Conservation (phyloP, 1,139 yeast genomes). For the Suhomyces anneliseae region DNA sequence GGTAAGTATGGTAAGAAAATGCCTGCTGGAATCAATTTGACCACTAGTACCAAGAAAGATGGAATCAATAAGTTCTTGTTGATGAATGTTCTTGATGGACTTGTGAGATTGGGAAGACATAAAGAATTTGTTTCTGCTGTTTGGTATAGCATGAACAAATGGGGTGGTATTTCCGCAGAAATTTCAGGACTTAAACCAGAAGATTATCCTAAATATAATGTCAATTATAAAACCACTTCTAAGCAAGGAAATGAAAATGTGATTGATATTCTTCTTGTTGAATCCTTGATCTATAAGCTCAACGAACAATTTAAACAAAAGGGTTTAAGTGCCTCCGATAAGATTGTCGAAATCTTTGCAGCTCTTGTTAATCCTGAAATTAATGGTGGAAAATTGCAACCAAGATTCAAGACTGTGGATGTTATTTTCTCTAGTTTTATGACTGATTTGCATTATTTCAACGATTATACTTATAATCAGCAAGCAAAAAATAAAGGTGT, state of each 20-base stretch:
- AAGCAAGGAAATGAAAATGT: constrained; percentile 13
- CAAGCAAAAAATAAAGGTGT: constrained; percentile 13
- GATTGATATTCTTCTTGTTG: constrained; percentile 29
- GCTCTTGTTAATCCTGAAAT: constrained; percentile 21
- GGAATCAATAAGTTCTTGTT: constrained; percentile 35
- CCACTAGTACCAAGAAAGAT: constrained; percentile 8
- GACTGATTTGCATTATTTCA: constrained; percentile 37
- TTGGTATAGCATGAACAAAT: constrained; percentile 33
- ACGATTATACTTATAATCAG: constrained; percentile 32
- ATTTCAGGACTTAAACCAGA: constrained; percentile 6
- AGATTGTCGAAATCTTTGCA: constrained; percentile 26
- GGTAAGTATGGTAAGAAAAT: constrained; percentile 26
- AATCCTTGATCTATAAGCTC: constrained; percentile 36
- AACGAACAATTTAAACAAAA: constrained; percentile 23
- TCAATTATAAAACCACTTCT: background rate
- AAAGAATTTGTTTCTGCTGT: constrained; percentile 30
- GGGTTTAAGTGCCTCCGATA: constrained; percentile 21
- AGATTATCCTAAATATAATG: constrained; percentile 7
- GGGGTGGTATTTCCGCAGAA: constrained; percentile 31
- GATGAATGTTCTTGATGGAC: constrained; percentile 32
- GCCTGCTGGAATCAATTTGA: constrained; percentile 8
- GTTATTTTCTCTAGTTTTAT: constrained; percentile 32
- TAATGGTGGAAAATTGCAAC: constrained; percentile 19
- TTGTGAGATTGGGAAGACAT: constrained; percentile 33
- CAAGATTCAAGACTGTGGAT: constrained; percentile 30